Evolutionary conservation across 2,329 filamentous ascomycete species (phyloP), one percentile per base, ranked within the genome.

Genomic region (Fusarium nurragi): DNA sequence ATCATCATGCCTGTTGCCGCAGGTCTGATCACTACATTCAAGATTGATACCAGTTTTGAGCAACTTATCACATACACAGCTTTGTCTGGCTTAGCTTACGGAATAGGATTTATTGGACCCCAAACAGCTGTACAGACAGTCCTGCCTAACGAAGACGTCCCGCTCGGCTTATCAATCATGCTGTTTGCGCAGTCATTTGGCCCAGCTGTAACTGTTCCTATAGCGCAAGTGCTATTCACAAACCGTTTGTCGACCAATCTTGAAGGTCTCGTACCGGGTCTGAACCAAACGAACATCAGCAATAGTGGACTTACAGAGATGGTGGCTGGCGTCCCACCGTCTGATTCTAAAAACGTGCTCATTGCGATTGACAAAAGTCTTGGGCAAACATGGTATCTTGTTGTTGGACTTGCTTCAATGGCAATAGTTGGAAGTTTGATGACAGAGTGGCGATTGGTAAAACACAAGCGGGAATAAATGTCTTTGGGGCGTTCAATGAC

Each of bases 121-220:
- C 57, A 66, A 5, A 67, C 52, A 3, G 63, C 63, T 3, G 46
- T 67, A 0, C 64, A 67, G 4, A 63, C 63, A 2, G 30, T 53
- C 1, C 18, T 67, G 0, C 38, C 63, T 1, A 23, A 38, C 1
- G 38, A 50, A 2, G 68, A 70, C 5, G 50, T 70, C 1, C 63
- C 63, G 0, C 53, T 70, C 0, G 68, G 68, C 0, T 9, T 70
- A 1, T 69, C 77, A 53, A 18, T 66, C 0, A 63, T 71, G 19
- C 6, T 71, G 0, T 71, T 71, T 13, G 60, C 68, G 1, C 68
- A 70, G 18, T 65, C 60, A 0, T 71, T 71, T 13, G 68, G 68
- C 0, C 68, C 68, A 0, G 65, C 68, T 10, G 14, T 71, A 2
- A 40, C 51, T 4, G 40, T 71, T 13, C 57, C 68, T 0, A 41